Evolutionary conservation across 441 rosid genomes (phyloP).

Genomic region (Oxalis stricta): DNA sequence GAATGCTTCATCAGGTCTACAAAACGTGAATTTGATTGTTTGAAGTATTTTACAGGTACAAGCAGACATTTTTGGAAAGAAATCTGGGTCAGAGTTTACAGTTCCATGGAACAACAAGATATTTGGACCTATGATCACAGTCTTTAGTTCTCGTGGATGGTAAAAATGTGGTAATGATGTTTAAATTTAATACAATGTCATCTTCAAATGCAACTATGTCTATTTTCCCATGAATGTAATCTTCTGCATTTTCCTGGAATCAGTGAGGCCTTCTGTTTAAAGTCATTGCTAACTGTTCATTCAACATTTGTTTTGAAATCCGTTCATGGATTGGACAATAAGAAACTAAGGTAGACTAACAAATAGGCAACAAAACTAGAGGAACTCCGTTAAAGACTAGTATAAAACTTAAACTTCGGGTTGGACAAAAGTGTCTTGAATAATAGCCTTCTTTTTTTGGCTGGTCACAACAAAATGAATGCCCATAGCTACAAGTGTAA

Average conservation of each 20-base stretch:
- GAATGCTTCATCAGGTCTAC: background rate
- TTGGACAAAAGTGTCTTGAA: slow-evolving; percentile 20
- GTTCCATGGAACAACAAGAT: slow-evolving; percentile 70
- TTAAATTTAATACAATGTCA: background rate
- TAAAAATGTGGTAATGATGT: slow-evolving; percentile 13
- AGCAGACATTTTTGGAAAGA: slow-evolving; percentile 48
- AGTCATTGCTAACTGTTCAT: slow-evolving; percentile 9
- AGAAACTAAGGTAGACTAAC: background rate
- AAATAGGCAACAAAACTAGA: background rate
- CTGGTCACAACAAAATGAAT: slow-evolving; percentile 18
- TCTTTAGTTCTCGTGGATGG: slow-evolving; percentile 56
- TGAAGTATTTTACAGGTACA: slow-evolving; percentile 29
- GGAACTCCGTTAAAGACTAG: background rate
- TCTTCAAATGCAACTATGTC: slow-evolving; percentile 3
- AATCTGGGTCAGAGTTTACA: slow-evolving; percentile 37
- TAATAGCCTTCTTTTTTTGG: slow-evolving; percentile 23
- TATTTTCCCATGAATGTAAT: slow-evolving; percentile 1
- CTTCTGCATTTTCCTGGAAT: background rate
- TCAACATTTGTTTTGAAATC: background rate
- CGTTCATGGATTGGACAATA: background rate
- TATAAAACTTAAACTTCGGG: slow-evolving; percentile 18
- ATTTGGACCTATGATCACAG: slow-evolving; percentile 50
- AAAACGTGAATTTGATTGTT: slow-evolving; percentile 6
- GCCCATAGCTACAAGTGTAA: slow-evolving; percentile 25
- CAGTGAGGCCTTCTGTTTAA: background rate